These are phyloP conservation scores for Carex littledalei DNA, from an alignment of 176 grass and related monocot genomes.

Conservation along the genomic window DNA sequence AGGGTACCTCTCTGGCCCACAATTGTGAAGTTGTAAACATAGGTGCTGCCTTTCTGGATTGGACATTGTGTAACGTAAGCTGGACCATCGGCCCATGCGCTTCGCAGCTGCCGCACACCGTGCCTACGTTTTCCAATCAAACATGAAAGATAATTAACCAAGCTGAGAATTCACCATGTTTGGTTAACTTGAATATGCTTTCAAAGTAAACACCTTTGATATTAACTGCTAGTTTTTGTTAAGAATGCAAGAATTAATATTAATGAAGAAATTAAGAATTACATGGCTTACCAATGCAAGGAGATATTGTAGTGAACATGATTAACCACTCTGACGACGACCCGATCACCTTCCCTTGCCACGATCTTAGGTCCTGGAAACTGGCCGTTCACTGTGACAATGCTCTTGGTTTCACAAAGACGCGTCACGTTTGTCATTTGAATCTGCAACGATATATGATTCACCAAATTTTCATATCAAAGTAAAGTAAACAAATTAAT, in stretches of 20 bases:
- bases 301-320: constrained; percentile 62
- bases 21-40: constrained; percentile 82
- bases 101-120: constrained; percentile 60
- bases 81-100: constrained; percentile 78
- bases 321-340: constrained; percentile 67
- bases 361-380: constrained; percentile 62
- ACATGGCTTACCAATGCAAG: constrained; percentile 49
- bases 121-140: constrained; percentile 34
- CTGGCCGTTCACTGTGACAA: constrained; percentile 70
- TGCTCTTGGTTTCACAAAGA: constrained; percentile 70
- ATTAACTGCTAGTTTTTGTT: background rate
- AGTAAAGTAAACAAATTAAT: background rate
- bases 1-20: constrained; percentile 75
- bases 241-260: background rate
- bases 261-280: background rate
- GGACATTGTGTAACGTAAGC: constrained; percentile 86
- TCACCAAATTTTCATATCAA: background rate
- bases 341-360: constrained; percentile 59
- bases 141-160: background rate
- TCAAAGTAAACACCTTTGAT: background rate
- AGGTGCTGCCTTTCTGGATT: constrained; percentile 60
- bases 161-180: background rate
- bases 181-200: background rate
- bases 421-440: constrained; percentile 50
- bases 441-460: constrained; percentile 35